Evolutionary conservation across 306 rosid species (phyloP).

Genomic region (Neltuma alba): DNA sequence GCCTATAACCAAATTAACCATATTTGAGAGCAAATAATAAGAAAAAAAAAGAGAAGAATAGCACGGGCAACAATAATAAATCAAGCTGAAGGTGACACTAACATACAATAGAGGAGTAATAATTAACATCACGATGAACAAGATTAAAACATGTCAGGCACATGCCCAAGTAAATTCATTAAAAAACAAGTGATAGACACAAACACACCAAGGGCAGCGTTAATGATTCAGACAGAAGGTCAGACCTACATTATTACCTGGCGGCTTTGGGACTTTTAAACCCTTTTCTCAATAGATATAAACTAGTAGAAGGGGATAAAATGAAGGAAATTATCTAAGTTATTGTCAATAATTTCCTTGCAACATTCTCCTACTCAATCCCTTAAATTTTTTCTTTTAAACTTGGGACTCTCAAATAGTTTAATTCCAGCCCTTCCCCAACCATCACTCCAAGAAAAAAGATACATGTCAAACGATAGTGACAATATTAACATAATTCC

Average conservation of each 20-base stretch:
- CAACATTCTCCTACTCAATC: neutral
- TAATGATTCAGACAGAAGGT: slow-evolving; percentile 15
- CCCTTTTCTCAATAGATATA: neutral
- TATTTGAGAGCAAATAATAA: slow-evolving; percentile 19
- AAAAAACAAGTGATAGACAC: neutral
- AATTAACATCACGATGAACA: slow-evolving; percentile 25
- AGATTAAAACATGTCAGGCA: neutral
- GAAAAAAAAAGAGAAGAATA: slow-evolving; percentile 15
- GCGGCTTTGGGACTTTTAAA: neutral
- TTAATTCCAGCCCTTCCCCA: slow-evolving; percentile 20
- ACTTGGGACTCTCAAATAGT: slow-evolving; percentile 19
- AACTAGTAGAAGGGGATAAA: neutral
- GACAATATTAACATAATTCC: slow-evolving; percentile 1
- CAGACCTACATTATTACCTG: neutral
- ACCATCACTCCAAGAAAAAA: slow-evolving; percentile 16
- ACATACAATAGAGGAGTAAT: neutral
- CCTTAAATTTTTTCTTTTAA: slow-evolving; percentile 13
- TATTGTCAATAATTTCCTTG: neutral
- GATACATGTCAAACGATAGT: neutral
- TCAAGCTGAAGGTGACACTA: slow-evolving; percentile 28
- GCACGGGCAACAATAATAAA: slow-evolving; percentile 26
- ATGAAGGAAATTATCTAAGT: neutral
- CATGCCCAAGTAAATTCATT: neutral
- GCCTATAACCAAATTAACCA: slow-evolving; percentile 25
- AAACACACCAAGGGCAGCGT: neutral